Conservation (phyloP, 257 asterid species). For the Solanum clarkiae region DNA sequence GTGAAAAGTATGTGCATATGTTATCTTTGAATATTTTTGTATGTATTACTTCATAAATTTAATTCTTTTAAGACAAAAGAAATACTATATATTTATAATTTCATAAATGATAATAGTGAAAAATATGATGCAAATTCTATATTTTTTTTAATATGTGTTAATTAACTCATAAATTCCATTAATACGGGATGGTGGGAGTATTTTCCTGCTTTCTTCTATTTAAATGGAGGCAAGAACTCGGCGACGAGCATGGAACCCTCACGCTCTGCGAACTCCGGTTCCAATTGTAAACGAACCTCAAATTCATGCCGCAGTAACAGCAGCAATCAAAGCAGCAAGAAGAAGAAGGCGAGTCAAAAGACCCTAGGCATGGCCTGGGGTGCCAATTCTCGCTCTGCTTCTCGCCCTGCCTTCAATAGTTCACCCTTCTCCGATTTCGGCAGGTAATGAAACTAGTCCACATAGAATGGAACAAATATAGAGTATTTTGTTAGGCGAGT, state of each 20-base stretch:
- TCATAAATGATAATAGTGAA: fast-evolving
- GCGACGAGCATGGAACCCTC: slow-evolving; percentile 39
- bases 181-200: too few species aligned
- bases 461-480: too few species aligned
- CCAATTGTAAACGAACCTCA: slow-evolving; percentile 45
- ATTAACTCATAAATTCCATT: too few species aligned
- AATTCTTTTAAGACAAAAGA: too few species aligned
- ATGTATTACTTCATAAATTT: too few species aligned
- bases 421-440: slow-evolving; percentile 84
- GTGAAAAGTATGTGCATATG: too few species aligned
- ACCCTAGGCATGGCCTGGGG: slow-evolving; percentile 95
- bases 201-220: too few species aligned
- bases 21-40: too few species aligned
- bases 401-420: slow-evolving; percentile 42
- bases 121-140: too few species aligned
- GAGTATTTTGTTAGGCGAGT: not conserved
- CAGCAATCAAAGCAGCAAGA: slow-evolving; percentile 25
- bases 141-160: too few species aligned
- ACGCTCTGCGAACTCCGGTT: slow-evolving; percentile 12
- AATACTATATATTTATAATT: too few species aligned
- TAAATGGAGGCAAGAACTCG: not conserved
- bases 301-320: slow-evolving; percentile 24
- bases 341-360: slow-evolving; percentile 53
- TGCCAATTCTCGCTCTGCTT: slow-evolving; percentile 55
- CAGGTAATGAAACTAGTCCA: slow-evolving; percentile 18